Conservation (phyloP, 2,329 filamentous ascomycete genomes). For the Leptographium wingfieldii region DNA sequence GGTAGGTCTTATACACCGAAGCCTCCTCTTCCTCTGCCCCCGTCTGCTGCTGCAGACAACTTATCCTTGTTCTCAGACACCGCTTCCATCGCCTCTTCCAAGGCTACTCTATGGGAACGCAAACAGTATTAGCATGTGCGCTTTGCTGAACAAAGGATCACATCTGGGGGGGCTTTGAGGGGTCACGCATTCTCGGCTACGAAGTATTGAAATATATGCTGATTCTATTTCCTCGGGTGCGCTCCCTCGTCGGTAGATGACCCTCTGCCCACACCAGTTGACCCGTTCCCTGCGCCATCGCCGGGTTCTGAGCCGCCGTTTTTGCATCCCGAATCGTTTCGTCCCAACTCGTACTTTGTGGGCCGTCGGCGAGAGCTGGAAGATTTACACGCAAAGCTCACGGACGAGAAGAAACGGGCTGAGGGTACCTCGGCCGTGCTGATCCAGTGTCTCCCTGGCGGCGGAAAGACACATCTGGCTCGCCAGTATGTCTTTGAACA, state of each 20-base stretch:
- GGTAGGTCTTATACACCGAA: neutral
- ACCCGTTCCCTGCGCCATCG: neutral
- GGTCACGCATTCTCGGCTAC: too few species aligned
- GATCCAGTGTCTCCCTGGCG: constrained; percentile 51
- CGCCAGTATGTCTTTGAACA: constrained; percentile 54
- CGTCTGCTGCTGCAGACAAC: neutral
- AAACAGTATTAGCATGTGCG: too few species aligned
- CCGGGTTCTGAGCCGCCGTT: constrained; percentile 17
- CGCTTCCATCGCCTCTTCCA: neutral
- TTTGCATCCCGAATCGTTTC: constrained; percentile 42
- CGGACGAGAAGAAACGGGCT: constrained; percentile 39
- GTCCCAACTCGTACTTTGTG: constrained; percentile 50
- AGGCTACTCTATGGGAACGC: too few species aligned
- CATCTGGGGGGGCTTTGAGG: too few species aligned
- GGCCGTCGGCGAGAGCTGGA: constrained; percentile 46
- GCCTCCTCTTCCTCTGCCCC: neutral
- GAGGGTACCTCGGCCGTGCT: constrained; percentile 51
- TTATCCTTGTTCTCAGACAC: neutral
- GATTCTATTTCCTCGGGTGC: neutral
- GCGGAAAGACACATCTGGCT: constrained; percentile 57
- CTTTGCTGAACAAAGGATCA: too few species aligned
- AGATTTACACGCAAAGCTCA: constrained; percentile 45
- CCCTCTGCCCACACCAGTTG: neutral
- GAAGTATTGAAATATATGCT: neutral
- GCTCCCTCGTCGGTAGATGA: neutral